phyloP scores from a whole-genome alignment of 305 asterid species.

The Fraxinus platypoda region DNA sequence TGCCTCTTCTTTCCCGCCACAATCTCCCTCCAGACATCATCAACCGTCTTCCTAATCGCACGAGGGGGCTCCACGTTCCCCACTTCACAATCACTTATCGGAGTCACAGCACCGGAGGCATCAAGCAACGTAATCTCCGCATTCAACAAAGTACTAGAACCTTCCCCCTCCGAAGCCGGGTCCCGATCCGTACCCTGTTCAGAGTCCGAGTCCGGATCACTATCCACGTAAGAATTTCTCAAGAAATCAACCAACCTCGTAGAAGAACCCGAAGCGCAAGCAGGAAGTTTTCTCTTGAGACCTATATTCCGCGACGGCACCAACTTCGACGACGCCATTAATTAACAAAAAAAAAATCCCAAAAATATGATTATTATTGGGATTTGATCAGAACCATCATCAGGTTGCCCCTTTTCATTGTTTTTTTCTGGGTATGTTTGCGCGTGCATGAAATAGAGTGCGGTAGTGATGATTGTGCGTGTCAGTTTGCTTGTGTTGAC shows the following conservation, averaged over 20 bases:
- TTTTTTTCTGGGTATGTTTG: background rate
- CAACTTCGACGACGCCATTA: constrained; percentile 7
- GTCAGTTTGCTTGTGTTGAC: background rate
- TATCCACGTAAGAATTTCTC: constrained; percentile 34
- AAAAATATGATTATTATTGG: background rate
- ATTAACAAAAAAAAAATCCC: background rate
- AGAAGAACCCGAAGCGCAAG: constrained; percentile 9
- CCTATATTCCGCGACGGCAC: background rate
- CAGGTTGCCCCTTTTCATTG: background rate
- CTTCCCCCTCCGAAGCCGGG: constrained; percentile 28
- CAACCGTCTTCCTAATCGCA: constrained; percentile 62
- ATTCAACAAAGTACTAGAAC: constrained; percentile 40
- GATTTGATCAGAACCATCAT: background rate
- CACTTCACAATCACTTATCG: constrained; percentile 41
- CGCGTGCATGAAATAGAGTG: background rate
- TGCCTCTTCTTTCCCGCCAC: constrained; percentile 63
- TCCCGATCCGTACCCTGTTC: constrained; percentile 22
- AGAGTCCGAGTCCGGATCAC: constrained; percentile 13
- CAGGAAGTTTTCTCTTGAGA: background rate
- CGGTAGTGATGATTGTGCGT: background rate
- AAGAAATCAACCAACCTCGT: constrained; percentile 38
- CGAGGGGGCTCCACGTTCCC: constrained; percentile 28
- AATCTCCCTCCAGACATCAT: constrained; percentile 94
- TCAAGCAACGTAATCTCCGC: constrained; percentile 55
- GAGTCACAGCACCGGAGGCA: constrained; percentile 54